Evolutionary conservation across 352 stramenopile genomes (phyloP).

Genomic region (Phytopythium mirpurense): DNA sequence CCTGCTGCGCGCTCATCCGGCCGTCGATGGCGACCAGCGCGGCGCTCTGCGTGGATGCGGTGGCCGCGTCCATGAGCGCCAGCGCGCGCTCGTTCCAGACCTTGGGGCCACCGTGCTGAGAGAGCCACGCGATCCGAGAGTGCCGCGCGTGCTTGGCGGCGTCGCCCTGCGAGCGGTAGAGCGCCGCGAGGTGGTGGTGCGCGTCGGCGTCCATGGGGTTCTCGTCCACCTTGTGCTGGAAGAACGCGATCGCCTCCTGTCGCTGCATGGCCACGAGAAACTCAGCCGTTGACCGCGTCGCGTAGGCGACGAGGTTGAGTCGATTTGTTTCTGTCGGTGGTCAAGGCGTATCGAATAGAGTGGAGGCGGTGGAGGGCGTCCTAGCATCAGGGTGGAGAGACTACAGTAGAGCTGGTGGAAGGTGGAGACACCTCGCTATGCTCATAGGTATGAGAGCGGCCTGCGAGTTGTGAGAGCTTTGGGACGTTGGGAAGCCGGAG

Average conservation of each 20-base stretch:
- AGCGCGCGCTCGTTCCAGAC: constrained; percentile 60
- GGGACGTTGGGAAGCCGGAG: neutral
- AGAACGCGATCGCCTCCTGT: constrained; percentile 55
- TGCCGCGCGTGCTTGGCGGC: constrained; percentile 32
- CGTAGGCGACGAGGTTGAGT: neutral
- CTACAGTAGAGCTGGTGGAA: no score
- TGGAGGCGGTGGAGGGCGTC: no score
- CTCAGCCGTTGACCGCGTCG: no score
- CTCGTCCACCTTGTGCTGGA: constrained; percentile 44
- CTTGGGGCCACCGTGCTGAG: constrained; percentile 42
- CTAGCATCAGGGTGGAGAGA: no score
- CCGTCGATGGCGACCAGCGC: neutral
- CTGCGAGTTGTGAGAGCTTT: neutral
- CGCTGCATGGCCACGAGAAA: no score
- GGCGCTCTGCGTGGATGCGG: neutral
- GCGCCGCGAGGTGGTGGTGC: constrained; percentile 53
- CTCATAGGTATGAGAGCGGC: no score
- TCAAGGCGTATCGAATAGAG: no score
- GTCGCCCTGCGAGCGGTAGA: constrained; percentile 44
- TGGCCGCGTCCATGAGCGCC: constrained; percentile 24
- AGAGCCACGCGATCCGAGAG: constrained; percentile 57
- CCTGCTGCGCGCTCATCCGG: constrained; percentile 12
- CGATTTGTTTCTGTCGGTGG: no score
- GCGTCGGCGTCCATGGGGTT: constrained; percentile 51
- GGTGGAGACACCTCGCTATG: no score